A percentile compares a stretch with the other conserved stretches of the same genome.
phyloP scores from a whole-genome alignment of 2,329 filamentous ascomycete genomes.

The Beauveria varroae region DNA sequence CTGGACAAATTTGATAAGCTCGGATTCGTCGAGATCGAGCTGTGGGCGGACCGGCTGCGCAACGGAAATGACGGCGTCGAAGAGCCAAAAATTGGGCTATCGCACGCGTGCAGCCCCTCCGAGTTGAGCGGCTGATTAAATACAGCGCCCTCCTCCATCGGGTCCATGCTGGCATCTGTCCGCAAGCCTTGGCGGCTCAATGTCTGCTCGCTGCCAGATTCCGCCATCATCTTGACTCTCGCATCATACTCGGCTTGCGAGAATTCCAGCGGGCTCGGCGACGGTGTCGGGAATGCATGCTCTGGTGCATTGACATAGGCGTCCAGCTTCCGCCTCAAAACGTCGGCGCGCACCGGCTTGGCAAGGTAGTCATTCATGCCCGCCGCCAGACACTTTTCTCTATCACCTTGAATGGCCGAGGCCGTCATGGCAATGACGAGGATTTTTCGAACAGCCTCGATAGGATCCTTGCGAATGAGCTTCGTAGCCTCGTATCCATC shows the following conservation, averaged over 20 bases:
- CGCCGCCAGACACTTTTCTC: slow-evolving; percentile 89
- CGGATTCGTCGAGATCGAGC: background rate
- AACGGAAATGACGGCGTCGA: background rate
- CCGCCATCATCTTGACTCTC: background rate
- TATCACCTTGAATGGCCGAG: slow-evolving; percentile 85
- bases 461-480: slow-evolving; percentile 67
- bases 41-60: background rate
- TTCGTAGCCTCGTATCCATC: slow-evolving; percentile 90
- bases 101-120: background rate
- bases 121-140: slow-evolving; percentile 26
- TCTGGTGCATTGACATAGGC: slow-evolving; percentile 40
- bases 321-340: slow-evolving; percentile 75
- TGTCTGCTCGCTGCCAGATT: slow-evolving; percentile 4
- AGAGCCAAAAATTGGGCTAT: slow-evolving; percentile 9
- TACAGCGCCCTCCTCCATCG: slow-evolving; percentile 25
- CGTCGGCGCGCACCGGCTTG: slow-evolving; percentile 85
- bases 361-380: slow-evolving; percentile 98
- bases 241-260: slow-evolving; percentile 12
- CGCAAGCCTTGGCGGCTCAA: slow-evolving; percentile 11
- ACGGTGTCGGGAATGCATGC: slow-evolving; percentile 17
- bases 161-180: slow-evolving; percentile 16
- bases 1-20: background rate
- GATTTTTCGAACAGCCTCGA: slow-evolving; percentile 70
- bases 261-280: slow-evolving; percentile 16
- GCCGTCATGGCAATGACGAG: slow-evolving; percentile 98